Percentiles rank a stretch among this genome's conserved stretches.
These are phyloP conservation scores for Diaporthe longicolla DNA, from an alignment of 2,329 filamentous ascomycete species.

Conservation along the genomic window DNA sequence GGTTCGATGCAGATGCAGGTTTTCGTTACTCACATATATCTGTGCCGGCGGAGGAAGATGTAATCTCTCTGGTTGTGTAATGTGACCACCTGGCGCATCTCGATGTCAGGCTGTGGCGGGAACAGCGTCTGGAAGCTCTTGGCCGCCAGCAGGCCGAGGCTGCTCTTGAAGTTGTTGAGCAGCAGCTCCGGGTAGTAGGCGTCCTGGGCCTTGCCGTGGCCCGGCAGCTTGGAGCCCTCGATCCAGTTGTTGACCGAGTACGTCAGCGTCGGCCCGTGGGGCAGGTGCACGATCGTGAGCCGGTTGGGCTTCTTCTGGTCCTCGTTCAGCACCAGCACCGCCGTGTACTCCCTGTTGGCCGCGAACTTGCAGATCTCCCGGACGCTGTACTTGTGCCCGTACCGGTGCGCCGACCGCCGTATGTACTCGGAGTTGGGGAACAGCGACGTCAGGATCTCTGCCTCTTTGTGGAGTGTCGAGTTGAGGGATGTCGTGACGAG, in stretches of 20 bases:
- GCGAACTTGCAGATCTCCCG: conserved; percentile 92
- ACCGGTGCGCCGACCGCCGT: conserved; percentile 84
- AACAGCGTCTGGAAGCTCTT: conserved; percentile 86
- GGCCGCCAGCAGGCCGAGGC: conserved; percentile 88
- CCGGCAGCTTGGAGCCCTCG: conserved; percentile 87
- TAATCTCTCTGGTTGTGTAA: conserved; percentile 96
- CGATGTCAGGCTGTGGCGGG: conserved; percentile 85
- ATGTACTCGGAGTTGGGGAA: conserved; percentile 93
- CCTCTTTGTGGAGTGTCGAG: conserved; percentile 88
- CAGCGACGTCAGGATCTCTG: conserved; percentile 80
- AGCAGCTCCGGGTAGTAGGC: conserved; percentile 88
- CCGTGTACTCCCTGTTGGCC: conserved; percentile 83
- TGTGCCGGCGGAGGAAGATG: conserved; percentile 83
- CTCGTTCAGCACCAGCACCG: conserved; percentile 88
- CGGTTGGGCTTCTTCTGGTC: conserved; percentile 88
- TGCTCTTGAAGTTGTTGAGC: conserved; percentile 95
- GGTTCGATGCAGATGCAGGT: neutral
- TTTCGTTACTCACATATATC: conserved; percentile 38
- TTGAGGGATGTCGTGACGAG: conserved; percentile 93
- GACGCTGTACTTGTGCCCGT: conserved; percentile 91
- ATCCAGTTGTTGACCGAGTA: conserved; percentile 94
- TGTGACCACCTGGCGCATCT: conserved; percentile 90
- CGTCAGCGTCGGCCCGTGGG: conserved; percentile 90
- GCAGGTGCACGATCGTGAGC: conserved; percentile 53
- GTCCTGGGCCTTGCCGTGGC: conserved; percentile 88